Percentiles rank a stretch among this genome's conserved stretches.
These are phyloP conservation scores for Wickerhamiella galacta DNA, from an alignment of 805 yeast genomes.

Conservation along the genomic window DNA sequence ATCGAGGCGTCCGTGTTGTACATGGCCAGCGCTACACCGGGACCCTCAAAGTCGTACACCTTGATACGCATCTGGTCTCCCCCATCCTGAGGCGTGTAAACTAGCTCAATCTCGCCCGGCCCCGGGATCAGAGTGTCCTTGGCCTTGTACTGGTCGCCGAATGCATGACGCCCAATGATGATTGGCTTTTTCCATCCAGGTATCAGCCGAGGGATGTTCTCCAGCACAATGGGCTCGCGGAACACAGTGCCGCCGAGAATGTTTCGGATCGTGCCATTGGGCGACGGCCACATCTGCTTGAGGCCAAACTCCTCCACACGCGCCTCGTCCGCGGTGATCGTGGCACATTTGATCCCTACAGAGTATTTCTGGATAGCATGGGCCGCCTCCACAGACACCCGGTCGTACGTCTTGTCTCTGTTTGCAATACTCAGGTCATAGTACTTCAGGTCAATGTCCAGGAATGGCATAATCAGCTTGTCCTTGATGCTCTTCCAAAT, in stretches of 20 bases:
- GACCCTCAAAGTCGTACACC: conserved; percentile 52
- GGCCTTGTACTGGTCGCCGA: conserved; percentile 93
- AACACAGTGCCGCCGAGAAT: conserved; percentile 92
- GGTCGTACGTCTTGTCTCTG: conserved; percentile 76
- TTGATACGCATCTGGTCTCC: conserved; percentile 36
- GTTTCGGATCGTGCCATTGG: conserved; percentile 94
- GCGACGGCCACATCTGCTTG: conserved; percentile 95
- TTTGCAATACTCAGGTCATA: conserved; percentile 77
- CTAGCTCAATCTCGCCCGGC: conserved; percentile 65
- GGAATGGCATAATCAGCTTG: conserved; percentile 66
- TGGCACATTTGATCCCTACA: conserved; percentile 94
- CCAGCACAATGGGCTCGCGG: conserved; percentile 90
- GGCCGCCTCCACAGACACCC: conserved; percentile 82
- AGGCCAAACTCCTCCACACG: conserved; percentile 80
- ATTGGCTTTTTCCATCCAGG: conserved; percentile 93
- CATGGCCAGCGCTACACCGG: conserved; percentile 81
- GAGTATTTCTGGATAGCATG: conserved; percentile 74
- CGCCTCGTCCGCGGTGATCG: conserved; percentile 89
- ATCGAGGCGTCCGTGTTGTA: conserved; percentile 91
- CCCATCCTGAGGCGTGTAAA: conserved; percentile 56
- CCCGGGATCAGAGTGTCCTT: conserved; percentile 67
- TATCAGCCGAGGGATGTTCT: conserved; percentile 70
- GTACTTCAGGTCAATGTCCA: conserved; percentile 77
- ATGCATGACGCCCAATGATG: conserved; percentile 94
- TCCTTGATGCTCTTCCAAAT: conserved; percentile 88